Base-by-base conservation (phyloP, 2,329 filamentous ascomycete species). In the Monilinia laxa region DNA sequence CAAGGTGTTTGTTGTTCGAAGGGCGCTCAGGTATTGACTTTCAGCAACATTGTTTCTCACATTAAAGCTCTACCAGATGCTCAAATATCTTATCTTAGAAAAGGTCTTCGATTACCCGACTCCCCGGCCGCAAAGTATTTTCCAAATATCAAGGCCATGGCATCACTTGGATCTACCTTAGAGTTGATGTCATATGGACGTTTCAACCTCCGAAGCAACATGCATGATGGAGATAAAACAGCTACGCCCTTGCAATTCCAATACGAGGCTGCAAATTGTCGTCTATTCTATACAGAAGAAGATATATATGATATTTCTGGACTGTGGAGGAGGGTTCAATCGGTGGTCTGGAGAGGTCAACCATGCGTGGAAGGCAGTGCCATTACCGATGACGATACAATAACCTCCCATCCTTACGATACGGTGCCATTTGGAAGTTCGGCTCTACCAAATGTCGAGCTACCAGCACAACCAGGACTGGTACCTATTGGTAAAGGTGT, bases 1-100 rank as follows among this genome's bases (percentile, higher is more conserved):
- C 86, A 89, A 78, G 82, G 81, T 5, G 80, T 89, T n/a, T 86
- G 87, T 20, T 88, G 87, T 23, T 83, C 85, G 52, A 86, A 88
- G 72, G 88, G 88, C 52, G 77, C 78, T 0, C 80, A 82, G 67
- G 18, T 65, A 7, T 18, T 53, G 12, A 47, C 20, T 20, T 65
- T 45, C 14, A 25, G 18, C 7, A 28, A 5, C 20, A 14, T 65
- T 18, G 45, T n/a, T n/a, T 51, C 23, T 20, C 20, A 60, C 1
- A 23, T 65, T n/a, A 11, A 53, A 28, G 28, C 25, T 38, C 47
- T 65, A 11, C 47, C 47, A 28, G 38, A 62, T n/a, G 64, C 64
- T 20, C 47, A 45, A 35, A 18, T 23, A 10, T 25, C 23, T 18
- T 65, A 65, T 52, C 35, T 52, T n/a, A 12, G 53, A 28, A 25